Conservation (phyloP, 306 rosid genomes). For the Purshia tridentata region DNA sequence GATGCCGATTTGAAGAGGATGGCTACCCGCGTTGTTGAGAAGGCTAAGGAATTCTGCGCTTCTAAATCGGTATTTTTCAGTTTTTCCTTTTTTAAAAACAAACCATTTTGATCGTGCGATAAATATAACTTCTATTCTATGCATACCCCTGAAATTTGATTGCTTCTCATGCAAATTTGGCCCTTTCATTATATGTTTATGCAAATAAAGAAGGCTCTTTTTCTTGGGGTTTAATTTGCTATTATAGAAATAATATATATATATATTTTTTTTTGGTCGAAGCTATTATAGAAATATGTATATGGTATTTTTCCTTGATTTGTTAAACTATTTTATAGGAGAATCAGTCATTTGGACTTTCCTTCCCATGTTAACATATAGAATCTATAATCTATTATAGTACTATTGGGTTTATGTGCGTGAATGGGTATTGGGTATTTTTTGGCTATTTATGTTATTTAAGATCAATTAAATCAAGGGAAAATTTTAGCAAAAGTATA, state of each 20-base stretch:
- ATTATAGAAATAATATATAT: neutral
- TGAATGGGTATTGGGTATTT: too few relatives aligned
- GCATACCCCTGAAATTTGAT: neutral
- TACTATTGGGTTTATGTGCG: too few relatives aligned
- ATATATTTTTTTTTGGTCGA: too few relatives aligned
- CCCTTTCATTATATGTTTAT: neutral
- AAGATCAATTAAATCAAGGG: too few relatives aligned
- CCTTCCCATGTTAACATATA: too few relatives aligned
- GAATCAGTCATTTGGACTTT: neutral
- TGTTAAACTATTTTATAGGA: neutral
- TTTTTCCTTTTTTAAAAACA: neutral
- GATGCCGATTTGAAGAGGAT: conserved; percentile 49
- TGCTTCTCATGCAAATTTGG: neutral
- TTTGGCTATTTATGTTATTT: too few relatives aligned
- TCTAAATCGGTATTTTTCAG: conserved; percentile 36
- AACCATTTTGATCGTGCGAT: neutral
- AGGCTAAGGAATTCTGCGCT: conserved; percentile 44
- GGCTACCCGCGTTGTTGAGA: conserved; percentile 29
- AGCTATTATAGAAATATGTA: too few relatives aligned
- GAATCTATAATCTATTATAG: too few relatives aligned
- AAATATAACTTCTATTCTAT: too few relatives aligned
- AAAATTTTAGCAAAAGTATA: too few relatives aligned
- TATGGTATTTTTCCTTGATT: neutral
- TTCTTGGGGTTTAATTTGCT: neutral
- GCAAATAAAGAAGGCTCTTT: neutral